These are phyloP conservation scores for Rosellinia necatrix DNA, from an alignment of 2,329 filamentous ascomycete species.

Conservation along the genomic window DNA sequence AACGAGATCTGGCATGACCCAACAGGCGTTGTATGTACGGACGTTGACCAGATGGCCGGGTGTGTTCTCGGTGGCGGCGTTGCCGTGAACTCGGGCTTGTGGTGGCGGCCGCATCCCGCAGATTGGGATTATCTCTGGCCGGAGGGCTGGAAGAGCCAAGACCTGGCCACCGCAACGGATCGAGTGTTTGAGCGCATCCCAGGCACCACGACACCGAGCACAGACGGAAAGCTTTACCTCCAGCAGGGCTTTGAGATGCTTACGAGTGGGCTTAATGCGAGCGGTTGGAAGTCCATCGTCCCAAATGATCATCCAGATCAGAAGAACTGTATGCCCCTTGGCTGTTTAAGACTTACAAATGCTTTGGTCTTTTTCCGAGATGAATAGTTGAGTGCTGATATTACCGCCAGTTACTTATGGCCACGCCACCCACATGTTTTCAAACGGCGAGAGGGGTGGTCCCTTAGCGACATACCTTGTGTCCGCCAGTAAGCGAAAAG, in stretches of 20 bases:
- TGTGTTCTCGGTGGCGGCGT: constrained; percentile 72
- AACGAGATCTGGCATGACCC: constrained; percentile 72
- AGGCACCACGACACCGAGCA: constrained; percentile 67
- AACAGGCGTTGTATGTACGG: constrained; percentile 66
- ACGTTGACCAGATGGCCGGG: constrained; percentile 74
- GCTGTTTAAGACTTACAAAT: not conserved
- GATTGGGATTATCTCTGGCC: constrained; percentile 78
- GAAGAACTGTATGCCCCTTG: constrained; percentile 62
- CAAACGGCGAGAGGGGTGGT: constrained; percentile 67
- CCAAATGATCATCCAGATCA: constrained; percentile 60
- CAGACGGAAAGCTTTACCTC: constrained; percentile 68
- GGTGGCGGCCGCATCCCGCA: constrained; percentile 64
- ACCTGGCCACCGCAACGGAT: constrained; percentile 62
- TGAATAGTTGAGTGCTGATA: not conserved
- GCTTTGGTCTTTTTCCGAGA: not conserved
- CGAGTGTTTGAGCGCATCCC: constrained; percentile 70
- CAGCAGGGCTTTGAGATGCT: constrained; percentile 68
- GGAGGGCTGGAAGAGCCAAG: constrained; percentile 67
- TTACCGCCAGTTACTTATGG: constrained; percentile 52
- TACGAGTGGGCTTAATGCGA: constrained; percentile 59
- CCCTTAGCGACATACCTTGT: constrained; percentile 73
- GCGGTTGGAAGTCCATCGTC: constrained; percentile 69
- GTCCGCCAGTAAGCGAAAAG: constrained; percentile 59
- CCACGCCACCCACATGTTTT: constrained; percentile 70
- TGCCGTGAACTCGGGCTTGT: constrained; percentile 70